Evolutionary conservation across 257 asterid species (phyloP).

Genomic region (Rehmannia glutinosa): DNA sequence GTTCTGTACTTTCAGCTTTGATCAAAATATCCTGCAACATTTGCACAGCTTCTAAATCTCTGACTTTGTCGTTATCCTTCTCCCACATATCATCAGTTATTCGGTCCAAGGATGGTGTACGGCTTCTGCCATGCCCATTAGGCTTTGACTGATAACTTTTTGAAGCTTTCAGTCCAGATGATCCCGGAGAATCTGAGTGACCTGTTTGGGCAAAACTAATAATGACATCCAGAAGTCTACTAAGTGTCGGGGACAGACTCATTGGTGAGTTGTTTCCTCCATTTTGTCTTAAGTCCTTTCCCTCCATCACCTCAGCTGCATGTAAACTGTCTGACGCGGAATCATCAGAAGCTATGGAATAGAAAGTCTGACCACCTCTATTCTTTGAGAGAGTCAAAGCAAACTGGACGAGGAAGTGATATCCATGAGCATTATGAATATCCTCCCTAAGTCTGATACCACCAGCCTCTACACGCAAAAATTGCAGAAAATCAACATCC

Average conservation of each 20-base stretch:
- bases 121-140: slow-evolving; percentile 65
- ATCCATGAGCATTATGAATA: slow-evolving; percentile 96
- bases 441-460: slow-evolving; percentile 86
- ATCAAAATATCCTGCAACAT: slow-evolving; percentile 94
- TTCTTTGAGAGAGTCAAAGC: slow-evolving; percentile 70
- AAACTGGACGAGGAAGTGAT: slow-evolving; percentile 92
- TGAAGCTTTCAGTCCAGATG: too few species aligned
- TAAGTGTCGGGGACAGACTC: slow-evolving; percentile 75
- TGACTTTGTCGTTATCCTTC: slow-evolving; percentile 79
- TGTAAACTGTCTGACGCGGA: slow-evolving; percentile 36
- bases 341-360: slow-evolving; percentile 42
- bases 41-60: slow-evolving; percentile 95
- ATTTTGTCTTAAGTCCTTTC: slow-evolving; percentile 24
- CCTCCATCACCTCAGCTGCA: slow-evolving; percentile 33
- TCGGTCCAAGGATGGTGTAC: slow-evolving; percentile 68
- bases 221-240: slow-evolving; percentile 88
- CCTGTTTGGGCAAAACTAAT: slow-evolving; percentile 85
- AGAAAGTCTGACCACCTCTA: slow-evolving; percentile 41
- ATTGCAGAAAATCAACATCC: slow-evolving; percentile 33
- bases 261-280: slow-evolving; percentile 39
- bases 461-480: slow-evolving; percentile 77
- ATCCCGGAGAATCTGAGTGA: slow-evolving; percentile 50
- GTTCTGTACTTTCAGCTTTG: slow-evolving; percentile 80
- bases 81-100: slow-evolving; percentile 77
- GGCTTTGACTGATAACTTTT: slow-evolving; percentile 54